A percentile compares a stretch with the other conserved stretches of the same genome.
phyloP scores from a whole-genome alignment of 306 rosid genomes.

The Vicia sativa region DNA sequence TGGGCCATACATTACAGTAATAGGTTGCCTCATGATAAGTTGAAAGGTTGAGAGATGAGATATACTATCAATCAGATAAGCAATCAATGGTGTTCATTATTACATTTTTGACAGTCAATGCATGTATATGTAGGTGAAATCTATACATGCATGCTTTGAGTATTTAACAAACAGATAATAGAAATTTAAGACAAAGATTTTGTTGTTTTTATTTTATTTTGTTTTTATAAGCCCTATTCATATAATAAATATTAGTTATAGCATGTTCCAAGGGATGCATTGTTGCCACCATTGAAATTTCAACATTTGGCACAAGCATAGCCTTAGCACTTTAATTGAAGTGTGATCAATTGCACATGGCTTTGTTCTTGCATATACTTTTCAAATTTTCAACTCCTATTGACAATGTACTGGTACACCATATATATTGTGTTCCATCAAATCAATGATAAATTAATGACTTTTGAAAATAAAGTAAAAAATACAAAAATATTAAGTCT shows the following conservation, averaged over 20 bases:
- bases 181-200: conserved; percentile 3
- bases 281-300: conserved; percentile 18
- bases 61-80: conserved; percentile 26
- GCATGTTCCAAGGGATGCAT: background rate
- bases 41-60: conserved; percentile 17
- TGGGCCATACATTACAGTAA: conserved; percentile 38
- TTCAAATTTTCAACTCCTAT: conserved; percentile 29
- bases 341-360: conserved; percentile 45
- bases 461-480: conserved; percentile 31
- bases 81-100: conserved; percentile 34
- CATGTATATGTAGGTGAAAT: background rate
- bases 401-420: conserved; percentile 36
- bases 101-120: conserved; percentile 15
- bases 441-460: conserved; percentile 6
- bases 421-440: conserved; percentile 33
- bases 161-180: background rate
- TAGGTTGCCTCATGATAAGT: conserved; percentile 28
- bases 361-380: conserved; percentile 28
- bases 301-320: conserved; percentile 30
- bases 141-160: conserved; percentile 11
- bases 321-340: conserved; percentile 22
- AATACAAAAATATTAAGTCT: conserved; percentile 13
- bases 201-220: background rate
- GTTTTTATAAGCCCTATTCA: background rate
- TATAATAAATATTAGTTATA: background rate